Evolutionary conservation across 768 basidiomycete species (phyloP).

Genomic region (Pluteus cervinus): DNA sequence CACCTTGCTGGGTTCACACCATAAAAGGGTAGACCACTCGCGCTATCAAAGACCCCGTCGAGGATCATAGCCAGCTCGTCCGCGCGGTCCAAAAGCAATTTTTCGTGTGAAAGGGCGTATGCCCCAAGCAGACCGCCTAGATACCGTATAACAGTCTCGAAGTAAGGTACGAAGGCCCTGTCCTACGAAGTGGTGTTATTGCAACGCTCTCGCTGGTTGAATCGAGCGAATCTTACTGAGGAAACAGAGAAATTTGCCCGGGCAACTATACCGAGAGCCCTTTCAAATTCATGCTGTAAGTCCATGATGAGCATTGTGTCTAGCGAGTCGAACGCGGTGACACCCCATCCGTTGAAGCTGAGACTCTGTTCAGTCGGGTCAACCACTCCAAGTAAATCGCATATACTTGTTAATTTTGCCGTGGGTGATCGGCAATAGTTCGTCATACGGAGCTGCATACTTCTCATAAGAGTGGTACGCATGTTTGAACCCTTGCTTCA

Average conservation of each 20-base stretch:
- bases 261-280: slow-evolving; percentile 51
- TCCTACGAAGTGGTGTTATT: slow-evolving; percentile 7
- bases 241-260: slow-evolving; percentile 43
- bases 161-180: slow-evolving; percentile 46
- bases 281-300: slow-evolving; percentile 60
- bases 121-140: slow-evolving; percentile 85
- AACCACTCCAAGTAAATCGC: background rate
- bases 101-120: slow-evolving; percentile 66
- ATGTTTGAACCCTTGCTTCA: slow-evolving; percentile 58
- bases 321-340: slow-evolving; percentile 74
- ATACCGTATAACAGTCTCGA: slow-evolving; percentile 87
- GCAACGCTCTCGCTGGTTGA: background rate
- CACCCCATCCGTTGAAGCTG: slow-evolving; percentile 80
- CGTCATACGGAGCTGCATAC: slow-evolving; percentile 59
- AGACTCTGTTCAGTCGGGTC: background rate
- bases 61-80: slow-evolving; percentile 74
- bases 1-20: slow-evolving; percentile 62
- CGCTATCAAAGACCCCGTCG: slow-evolving; percentile 65
- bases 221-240: slow-evolving; percentile 23
- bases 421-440: slow-evolving; percentile 50
- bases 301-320: slow-evolving; percentile 86
- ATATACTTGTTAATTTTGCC: slow-evolving; percentile 44
- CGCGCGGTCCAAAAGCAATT: slow-evolving; percentile 59
- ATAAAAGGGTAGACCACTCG: slow-evolving; percentile 66
- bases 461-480: slow-evolving; percentile 63